Evolutionary conservation across 2,329 filamentous ascomycete species (phyloP).

Genomic region (Fusarium palustre): DNA sequence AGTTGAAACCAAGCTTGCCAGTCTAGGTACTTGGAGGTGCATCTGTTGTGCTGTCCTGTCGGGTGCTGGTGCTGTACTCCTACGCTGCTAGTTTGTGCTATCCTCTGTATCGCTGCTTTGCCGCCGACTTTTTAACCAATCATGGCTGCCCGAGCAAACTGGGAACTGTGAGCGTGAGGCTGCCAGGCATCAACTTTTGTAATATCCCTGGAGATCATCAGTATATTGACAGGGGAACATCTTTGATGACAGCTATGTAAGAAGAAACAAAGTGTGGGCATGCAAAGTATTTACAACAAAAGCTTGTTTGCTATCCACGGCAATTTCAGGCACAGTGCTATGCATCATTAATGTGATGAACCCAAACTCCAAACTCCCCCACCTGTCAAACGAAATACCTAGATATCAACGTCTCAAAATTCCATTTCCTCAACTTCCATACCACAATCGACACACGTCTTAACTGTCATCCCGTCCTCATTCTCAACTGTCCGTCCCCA

Average conservation of each 20-base stretch:
- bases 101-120: conserved; percentile 36
- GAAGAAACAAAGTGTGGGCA: not conserved
- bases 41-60: conserved; percentile 37
- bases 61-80: conserved; percentile 31
- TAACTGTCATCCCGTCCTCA: conserved; percentile 79
- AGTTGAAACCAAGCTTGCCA: conserved; percentile 28
- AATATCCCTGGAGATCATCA: conserved; percentile 31
- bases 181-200: conserved; percentile 46
- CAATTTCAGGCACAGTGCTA: not conserved
- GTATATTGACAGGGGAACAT: conserved; percentile 3
- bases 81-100: conserved; percentile 35
- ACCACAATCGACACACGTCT: conserved; percentile 80
- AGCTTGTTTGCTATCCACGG: not conserved
- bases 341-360: not conserved
- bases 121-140: conserved; percentile 48
- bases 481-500: conserved; percentile 80
- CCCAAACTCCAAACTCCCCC: not conserved
- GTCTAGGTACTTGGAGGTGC: conserved; percentile 35
- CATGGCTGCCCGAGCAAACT: conserved; percentile 24
- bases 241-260: not conserved
- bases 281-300: not conserved
- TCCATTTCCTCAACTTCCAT: conserved; percentile 84
- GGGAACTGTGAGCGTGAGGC: conserved; percentile 35
- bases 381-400: not conserved
- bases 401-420: conserved; percentile 56